phyloP scores from a whole-genome alignment of 805 yeast genomes.

The Jamesozyma gamospora region DNA sequence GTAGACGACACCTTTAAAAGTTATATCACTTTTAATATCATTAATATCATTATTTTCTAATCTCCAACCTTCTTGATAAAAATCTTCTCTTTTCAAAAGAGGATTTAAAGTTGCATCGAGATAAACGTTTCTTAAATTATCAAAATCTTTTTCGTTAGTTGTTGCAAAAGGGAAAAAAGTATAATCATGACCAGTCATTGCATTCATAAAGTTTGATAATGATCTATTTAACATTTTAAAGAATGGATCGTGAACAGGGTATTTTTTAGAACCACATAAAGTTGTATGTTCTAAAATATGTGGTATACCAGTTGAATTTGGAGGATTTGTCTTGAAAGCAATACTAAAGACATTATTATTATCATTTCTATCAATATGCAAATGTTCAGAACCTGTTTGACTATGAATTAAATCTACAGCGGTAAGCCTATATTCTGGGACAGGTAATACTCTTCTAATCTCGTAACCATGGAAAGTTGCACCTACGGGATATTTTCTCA shows the following conservation, averaged over 20 bases:
- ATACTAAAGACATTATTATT: conserved; percentile 86
- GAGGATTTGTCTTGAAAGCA: conserved; percentile 89
- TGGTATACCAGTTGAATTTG: conserved; percentile 90
- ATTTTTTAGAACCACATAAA: conserved; percentile 82
- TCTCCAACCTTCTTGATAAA: conserved; percentile 96
- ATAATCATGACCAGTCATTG: conserved; percentile 96
- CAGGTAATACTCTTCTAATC: conserved; percentile 50
- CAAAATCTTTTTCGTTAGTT: conserved; percentile 72
- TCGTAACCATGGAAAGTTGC: conserved; percentile 54
- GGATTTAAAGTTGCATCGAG: conserved; percentile 83
- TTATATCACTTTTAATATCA: conserved; percentile 51
- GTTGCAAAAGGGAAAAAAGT: conserved; percentile 96
- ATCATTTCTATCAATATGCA: conserved; percentile 73
- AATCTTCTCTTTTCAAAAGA: conserved; percentile 65
- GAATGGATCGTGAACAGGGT: conserved; percentile 94
- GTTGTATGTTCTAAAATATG: conserved; percentile 96
- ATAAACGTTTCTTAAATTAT: conserved; percentile 78
- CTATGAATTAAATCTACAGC: conserved; percentile 67
- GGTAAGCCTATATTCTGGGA: conserved; percentile 73
- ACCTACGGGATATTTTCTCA: conserved; percentile 55
- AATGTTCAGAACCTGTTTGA: conserved; percentile 65
- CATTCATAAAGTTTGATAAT: conserved; percentile 94
- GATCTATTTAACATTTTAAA: conserved; percentile 94
- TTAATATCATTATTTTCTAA: conserved; percentile 58
- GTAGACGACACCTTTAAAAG: conserved; percentile 90